Percentiles rank a stretch among this genome's conserved stretches.
phyloP scores from a whole-genome alignment of 78 protist species.

The Planoprotostelium fungivorum region DNA sequence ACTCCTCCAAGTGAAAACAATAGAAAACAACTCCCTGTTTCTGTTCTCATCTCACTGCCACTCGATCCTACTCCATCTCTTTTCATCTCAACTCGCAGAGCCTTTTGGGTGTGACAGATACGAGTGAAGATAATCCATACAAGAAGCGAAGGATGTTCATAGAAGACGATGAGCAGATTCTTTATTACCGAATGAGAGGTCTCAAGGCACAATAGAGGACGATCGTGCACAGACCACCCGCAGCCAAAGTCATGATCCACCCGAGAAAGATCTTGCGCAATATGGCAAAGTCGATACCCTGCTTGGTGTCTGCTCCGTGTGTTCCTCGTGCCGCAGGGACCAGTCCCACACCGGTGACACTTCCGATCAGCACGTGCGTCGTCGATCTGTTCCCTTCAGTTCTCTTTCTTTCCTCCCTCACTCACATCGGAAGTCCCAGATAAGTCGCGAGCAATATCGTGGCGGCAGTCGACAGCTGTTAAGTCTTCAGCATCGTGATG shows the following conservation, averaged over 20 bases:
- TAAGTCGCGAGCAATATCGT: constrained; percentile 15
- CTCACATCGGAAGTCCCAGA: constrained; percentile 42
- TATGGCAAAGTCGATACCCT: neutral
- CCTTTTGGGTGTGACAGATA: no score
- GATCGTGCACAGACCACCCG: neutral
- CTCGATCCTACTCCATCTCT: no score
- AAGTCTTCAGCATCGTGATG: no score
- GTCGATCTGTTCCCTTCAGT: neutral
- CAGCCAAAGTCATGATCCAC: neutral
- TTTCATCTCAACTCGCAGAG: no score
- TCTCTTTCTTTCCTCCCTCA: no score
- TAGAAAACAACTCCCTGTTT: neutral
- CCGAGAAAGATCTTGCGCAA: neutral
- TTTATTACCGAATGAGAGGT: no score
- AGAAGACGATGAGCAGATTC: no score
- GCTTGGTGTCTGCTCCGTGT: neutral
- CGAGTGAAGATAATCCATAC: no score
- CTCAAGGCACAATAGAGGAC: neutral
- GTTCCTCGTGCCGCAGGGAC: neutral
- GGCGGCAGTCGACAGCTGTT: constrained; percentile 20
- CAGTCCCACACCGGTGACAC: neutral
- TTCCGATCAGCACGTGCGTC: neutral
- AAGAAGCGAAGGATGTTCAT: no score
- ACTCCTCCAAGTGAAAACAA: neutral
- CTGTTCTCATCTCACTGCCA: no score